A percentile compares a stretch with the other conserved stretches of the same genome.
These are phyloP conservation scores for Oryza glumipatula DNA, from an alignment of 176 grass and related monocot species.

Conservation along the genomic window DNA sequence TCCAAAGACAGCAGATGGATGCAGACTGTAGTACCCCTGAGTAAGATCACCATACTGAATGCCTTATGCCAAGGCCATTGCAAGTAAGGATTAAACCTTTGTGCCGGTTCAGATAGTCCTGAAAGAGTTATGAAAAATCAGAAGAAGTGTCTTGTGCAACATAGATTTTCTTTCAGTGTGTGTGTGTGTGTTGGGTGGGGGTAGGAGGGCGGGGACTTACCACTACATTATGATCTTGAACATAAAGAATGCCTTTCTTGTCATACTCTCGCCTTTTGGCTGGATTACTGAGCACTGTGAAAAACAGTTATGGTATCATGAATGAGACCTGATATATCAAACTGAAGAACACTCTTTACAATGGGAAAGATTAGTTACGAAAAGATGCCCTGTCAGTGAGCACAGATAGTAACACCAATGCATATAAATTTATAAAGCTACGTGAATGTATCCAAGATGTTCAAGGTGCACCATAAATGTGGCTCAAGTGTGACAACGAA, in stretches of 20 bases:
- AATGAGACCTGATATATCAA: neutral
- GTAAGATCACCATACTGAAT: conserved; percentile 61
- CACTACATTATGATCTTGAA: conserved; percentile 80
- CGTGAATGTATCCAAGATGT: neutral
- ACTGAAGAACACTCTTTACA: neutral
- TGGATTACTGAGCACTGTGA: conserved; percentile 89
- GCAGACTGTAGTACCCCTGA: neutral
- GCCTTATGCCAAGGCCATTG: conserved; percentile 88
- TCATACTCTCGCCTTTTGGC: conserved; percentile 82
- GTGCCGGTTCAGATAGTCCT: conserved; percentile 94
- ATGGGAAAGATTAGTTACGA: neutral
- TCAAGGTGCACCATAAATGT: neutral
- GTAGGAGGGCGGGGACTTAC: conserved; percentile 33
- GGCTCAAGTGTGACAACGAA: neutral
- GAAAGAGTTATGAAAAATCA: conserved; percentile 8
- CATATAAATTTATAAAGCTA: neutral
- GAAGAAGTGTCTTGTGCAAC: neutral
- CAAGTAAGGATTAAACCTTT: conserved; percentile 96
- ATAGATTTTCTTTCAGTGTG: neutral
- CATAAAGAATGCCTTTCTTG: conserved; percentile 65
- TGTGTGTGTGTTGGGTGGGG: neutral
- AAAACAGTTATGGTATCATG: conserved; percentile 33
- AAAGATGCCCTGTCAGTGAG: neutral
- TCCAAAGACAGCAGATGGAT: conserved; percentile 16
- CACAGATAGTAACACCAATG: neutral